phyloP scores from a whole-genome alignment of 441 rosid genomes.

The Adansonia madagascariensis region DNA sequence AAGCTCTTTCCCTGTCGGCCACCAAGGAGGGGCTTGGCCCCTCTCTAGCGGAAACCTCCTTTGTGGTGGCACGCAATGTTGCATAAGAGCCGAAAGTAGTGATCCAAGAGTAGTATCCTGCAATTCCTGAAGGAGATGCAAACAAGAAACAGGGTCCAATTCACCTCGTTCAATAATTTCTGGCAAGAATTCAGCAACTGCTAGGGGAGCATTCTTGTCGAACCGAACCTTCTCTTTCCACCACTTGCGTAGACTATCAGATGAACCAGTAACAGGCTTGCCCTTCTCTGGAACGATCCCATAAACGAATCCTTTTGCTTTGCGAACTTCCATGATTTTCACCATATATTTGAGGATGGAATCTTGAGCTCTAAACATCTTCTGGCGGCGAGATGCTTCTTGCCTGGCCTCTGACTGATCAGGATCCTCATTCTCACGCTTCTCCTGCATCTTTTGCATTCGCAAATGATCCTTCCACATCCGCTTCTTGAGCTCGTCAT shows the following conservation, averaged over 20 bases:
- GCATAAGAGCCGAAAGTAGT: conserved; percentile 65
- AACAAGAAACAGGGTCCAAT: conserved; percentile 40
- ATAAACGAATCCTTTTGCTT: conserved; percentile 42
- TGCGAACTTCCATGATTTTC: conserved; percentile 70
- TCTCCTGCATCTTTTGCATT: conserved; percentile 51
- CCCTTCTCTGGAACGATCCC: conserved; percentile 52
- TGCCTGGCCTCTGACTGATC: conserved; percentile 32
- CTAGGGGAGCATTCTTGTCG: conserved; percentile 51
- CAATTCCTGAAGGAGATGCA: conserved; percentile 58
- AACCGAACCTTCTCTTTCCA: conserved; percentile 65
- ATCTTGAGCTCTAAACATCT: conserved; percentile 69
- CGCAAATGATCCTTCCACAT: conserved; percentile 65
- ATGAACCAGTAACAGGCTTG: conserved; percentile 66
- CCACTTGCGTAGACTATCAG: conserved; percentile 65
- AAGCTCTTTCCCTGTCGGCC: conserved; percentile 57
- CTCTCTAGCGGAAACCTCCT: conserved; percentile 57
- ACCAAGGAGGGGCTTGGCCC: conserved; percentile 70
- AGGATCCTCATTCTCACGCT: conserved; percentile 4
- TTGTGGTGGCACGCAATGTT: conserved; percentile 64
- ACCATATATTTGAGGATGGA: conserved; percentile 66
- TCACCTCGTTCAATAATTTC: conserved; percentile 15
- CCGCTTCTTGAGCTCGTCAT: conserved; percentile 65
- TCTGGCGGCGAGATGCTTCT: conserved; percentile 62
- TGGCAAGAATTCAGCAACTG: conserved; percentile 40
- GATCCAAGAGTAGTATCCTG: conserved; percentile 71